Evolutionary conservation across 108 stramenopile genomes (phyloP).

Genomic region (Skeletonema costatum): DNA sequence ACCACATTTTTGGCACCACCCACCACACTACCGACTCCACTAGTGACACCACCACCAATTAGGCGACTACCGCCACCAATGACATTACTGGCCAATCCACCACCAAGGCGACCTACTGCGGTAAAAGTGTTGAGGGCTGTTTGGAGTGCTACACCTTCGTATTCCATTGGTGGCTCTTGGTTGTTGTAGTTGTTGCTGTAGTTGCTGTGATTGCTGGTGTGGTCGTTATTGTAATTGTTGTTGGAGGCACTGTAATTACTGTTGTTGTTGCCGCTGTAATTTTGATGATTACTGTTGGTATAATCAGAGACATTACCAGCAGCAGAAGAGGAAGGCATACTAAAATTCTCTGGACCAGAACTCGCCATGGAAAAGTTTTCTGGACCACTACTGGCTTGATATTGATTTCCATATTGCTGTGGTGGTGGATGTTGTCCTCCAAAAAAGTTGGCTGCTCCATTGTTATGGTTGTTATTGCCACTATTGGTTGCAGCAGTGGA

Average conservation of each 20-base stretch:
- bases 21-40: background rate
- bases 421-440: background rate
- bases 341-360: background rate
- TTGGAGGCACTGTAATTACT: background rate
- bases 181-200: background rate
- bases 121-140: conserved; percentile 40
- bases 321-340: background rate
- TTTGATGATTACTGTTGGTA: background rate
- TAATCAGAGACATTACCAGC: too few species aligned
- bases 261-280: background rate
- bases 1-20: too few species aligned
- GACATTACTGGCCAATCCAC: background rate
- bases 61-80: background rate
- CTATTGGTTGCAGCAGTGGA: too few species aligned
- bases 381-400: background rate
- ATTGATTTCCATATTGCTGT: background rate
- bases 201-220: background rate
- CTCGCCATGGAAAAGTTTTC: background rate
- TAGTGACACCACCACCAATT: background rate
- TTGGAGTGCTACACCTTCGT: conserved; percentile 36
- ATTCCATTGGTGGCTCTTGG: conserved; percentile 13
- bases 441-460: background rate
- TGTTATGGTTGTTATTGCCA: too few species aligned
- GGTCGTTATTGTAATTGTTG: background rate
- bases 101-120: conserved; percentile 17